These are phyloP conservation scores for Flaveria ramosissima DNA, from an alignment of 129 eudicot genomes.

Conservation along the genomic window DNA sequence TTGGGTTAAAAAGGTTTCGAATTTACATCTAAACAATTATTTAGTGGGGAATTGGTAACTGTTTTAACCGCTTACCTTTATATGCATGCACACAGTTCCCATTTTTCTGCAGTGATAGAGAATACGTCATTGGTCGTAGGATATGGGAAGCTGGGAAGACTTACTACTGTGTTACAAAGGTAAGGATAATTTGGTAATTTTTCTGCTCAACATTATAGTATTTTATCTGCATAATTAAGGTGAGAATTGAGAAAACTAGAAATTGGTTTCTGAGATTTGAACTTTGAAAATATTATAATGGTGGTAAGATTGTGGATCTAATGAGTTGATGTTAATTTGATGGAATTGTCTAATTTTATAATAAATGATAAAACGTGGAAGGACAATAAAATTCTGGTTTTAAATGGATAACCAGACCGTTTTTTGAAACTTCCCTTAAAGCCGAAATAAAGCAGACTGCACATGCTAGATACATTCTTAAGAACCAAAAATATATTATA, in stretches of 20 bases:
- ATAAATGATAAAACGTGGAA: not conserved
- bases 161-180: conserved; percentile 92
- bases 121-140: conserved; percentile 87
- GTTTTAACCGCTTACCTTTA: conserved; percentile 8
- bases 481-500: no score
- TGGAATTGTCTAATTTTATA: not conserved
- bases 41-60: not conserved
- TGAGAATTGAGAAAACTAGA: not conserved
- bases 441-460: not conserved
- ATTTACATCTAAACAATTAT: conserved; percentile 17
- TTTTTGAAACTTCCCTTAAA: not conserved
- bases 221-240: not conserved
- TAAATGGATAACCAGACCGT: not conserved
- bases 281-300: not conserved
- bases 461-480: not conserved
- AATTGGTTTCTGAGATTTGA: not conserved
- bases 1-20: conserved; percentile 89
- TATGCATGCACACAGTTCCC: conserved; percentile 70
- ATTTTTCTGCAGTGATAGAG: conserved; percentile 96
- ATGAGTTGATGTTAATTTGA: not conserved
- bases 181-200: conserved; percentile 30
- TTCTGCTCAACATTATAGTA: conserved; percentile 6
- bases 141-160: conserved; percentile 92
- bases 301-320: not conserved
- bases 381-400: not conserved